Base-by-base conservation (phyloP, 441 rosid genomes). In the Bruguiera hainesii region DNA sequence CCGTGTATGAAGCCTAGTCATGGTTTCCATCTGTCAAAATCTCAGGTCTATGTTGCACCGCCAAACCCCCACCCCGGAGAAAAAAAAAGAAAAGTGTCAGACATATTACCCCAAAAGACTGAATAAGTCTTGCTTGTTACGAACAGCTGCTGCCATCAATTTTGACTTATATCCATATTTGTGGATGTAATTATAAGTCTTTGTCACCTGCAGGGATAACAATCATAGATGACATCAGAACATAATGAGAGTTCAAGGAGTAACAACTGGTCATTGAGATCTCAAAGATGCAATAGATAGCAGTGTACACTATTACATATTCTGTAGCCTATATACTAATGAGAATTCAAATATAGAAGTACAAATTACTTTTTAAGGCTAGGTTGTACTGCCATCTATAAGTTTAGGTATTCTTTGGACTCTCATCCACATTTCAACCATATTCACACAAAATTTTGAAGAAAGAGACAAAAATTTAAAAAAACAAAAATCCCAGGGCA, bases 81-180 rank as follows among this genome's bases (percentile, higher is more conserved):
- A 23, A 21, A 10, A 9, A 55, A 0, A 23, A 21, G 0, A n/a
- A 20, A 9, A n/a, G 16, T 8, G 6, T 25, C 20, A 30, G 56
- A 1, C 16, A 30, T 15, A 51, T 70, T 79, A 91, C 98, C 98
- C 97, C 72, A 91, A 75, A 79, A 94, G 88, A 76, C 92, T 89
- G 84, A 91, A 91, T 56, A 94, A 75, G 82, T 91, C 97, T 75
- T 91, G 96, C 77, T 91, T 94, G 96, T 94, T 94, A 35, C 98
- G 82, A 71, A 94, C 98, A 61, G 98, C 98, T 73, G 99, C 99
- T 49, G 97, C 99, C 94, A 89, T 91, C 75, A 94, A 71, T 85
- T 89, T 94, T 25, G 99, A 89, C 76, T 89, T 94, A 73, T 89
- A 78, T 64, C 98, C 96, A 66, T 88, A 85, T 76, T 87, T 94